Evolutionary conservation across 768 basidiomycete species (phyloP), one percentile per base, ranked within the genome.

Genomic region (Daedalea quercina): DNA sequence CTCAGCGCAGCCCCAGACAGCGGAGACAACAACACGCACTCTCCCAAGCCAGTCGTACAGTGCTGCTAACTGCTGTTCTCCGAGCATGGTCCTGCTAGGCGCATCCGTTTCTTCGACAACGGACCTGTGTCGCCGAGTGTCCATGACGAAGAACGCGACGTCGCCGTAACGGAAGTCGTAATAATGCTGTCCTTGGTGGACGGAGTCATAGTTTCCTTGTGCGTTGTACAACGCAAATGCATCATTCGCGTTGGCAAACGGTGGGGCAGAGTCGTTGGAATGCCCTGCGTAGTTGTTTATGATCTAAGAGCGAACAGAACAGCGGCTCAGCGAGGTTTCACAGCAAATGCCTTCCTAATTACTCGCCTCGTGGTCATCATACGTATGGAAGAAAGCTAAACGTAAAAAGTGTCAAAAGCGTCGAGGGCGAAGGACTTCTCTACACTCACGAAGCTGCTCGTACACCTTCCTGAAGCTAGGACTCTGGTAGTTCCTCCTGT

Each of bases 121-220:
- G 3, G 76, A 76, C 20, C 85, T 76, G 61, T 85, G 77, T 6
- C 76, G 72, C 17, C 85, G 73, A 1, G 84, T 86, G 67, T 90
- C 87, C 70, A 84, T 69, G n/a, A 89, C 84, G 69, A 89, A 90
- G 66, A 85, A 89, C 0, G 85, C 83, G 8, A 73, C 71, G 59
- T 90, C 87, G 0, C 80, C 85, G 57, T 84, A 77, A 31, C 73
- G 71, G 67, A 85, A 85, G 49, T 78, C 75, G 60, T 75, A 85
- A 61, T 83, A 84, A 55, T 78, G 69, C 47, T 73, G 70, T 24
- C 70, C 76, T 7, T 68, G 63, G 15, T 63, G 64, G 22, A 64
- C 52, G 1, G 82, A 66, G 54, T 84, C 81, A 64, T 80, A 83
- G 63, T 88, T 87, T 12, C 75, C 79, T 25, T 77, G 67, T 2